Percentiles rank a stretch among this genome's conserved stretches.
Conservation (phyloP, 2,329 filamentous ascomycete genomes). For the Fusarium sp. region DNA sequence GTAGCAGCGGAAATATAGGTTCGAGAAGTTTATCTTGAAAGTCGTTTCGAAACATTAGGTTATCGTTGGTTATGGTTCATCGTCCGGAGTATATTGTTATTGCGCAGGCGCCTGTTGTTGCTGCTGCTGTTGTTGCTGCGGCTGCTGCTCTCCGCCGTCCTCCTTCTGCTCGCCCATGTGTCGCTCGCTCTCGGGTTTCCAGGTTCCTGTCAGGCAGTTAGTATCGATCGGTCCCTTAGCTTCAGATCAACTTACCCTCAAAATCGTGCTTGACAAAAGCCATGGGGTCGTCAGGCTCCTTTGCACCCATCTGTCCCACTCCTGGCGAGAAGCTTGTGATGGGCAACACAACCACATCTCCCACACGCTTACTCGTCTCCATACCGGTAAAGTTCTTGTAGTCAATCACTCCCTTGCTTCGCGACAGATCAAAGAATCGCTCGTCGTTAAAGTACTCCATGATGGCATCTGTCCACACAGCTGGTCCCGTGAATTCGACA, state of each 20-base stretch:
- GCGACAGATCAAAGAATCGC: constrained; percentile 84
- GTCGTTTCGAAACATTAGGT: constrained; percentile 42
- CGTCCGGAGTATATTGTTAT: constrained; percentile 28
- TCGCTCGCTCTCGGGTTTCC: constrained; percentile 79
- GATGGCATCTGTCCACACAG: constrained; percentile 91
- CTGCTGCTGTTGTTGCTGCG: neutral
- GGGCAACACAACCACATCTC: constrained; percentile 91
- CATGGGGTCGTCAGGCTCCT: constrained; percentile 90
- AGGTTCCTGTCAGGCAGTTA: constrained; percentile 67
- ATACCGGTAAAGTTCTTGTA: constrained; percentile 93
- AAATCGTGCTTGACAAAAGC: constrained; percentile 98
- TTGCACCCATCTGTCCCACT: constrained; percentile 91
- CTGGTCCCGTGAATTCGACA: constrained; percentile 94
- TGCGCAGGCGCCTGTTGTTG: constrained; percentile 22
- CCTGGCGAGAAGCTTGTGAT: constrained; percentile 98
- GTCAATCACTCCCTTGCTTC: constrained; percentile 79
- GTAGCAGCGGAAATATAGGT: constrained; percentile 43
- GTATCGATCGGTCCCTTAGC: neutral
- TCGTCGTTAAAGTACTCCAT: constrained; percentile 95
- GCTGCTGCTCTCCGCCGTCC: constrained; percentile 28
- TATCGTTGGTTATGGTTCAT: constrained; percentile 33
- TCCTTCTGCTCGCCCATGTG: constrained; percentile 69
- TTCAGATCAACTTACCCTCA: constrained; percentile 72
- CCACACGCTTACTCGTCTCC: constrained; percentile 83
- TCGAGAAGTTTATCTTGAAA: constrained; percentile 43